phyloP scores from a whole-genome alignment of 140 eudicot species.

The Oenanthe javanica region DNA sequence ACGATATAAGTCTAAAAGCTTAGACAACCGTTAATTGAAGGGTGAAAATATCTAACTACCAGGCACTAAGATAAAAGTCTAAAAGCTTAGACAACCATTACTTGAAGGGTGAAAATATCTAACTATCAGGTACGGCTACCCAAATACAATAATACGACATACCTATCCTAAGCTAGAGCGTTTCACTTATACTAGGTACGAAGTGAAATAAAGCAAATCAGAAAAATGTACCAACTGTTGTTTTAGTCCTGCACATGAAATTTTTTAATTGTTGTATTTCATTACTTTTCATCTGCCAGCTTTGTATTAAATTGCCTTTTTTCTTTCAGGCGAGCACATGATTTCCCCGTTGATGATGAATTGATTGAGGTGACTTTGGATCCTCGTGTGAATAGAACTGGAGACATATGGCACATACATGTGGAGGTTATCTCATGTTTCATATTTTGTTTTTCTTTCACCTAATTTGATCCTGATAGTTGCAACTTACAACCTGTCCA shows the following conservation, averaged over 20 bases:
- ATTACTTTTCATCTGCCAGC: neutral
- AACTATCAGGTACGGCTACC: neutral
- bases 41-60: neutral
- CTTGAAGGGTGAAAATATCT: neutral
- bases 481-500: neutral
- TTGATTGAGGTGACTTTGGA: slow-evolving; percentile 70
- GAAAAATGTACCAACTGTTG: neutral
- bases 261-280: neutral
- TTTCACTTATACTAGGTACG: neutral
- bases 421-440: slow-evolving; percentile 37
- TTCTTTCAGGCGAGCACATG: slow-evolving; percentile 30
- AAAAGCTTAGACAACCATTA: neutral
- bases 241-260: neutral
- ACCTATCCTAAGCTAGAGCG: neutral
- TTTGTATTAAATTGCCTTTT: neutral
- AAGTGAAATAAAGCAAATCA: neutral
- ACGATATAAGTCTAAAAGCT: neutral
- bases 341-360: slow-evolving; percentile 26
- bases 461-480: neutral
- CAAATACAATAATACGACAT: neutral
- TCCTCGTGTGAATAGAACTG: slow-evolving; percentile 62
- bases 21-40: neutral
- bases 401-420: slow-evolving; percentile 94
- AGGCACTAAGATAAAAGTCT: neutral
- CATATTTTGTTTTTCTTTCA: neutral